These are phyloP conservation scores for Calycina herbarum DNA, from an alignment of 2,329 filamentous ascomycete species.

Conservation along the genomic window DNA sequence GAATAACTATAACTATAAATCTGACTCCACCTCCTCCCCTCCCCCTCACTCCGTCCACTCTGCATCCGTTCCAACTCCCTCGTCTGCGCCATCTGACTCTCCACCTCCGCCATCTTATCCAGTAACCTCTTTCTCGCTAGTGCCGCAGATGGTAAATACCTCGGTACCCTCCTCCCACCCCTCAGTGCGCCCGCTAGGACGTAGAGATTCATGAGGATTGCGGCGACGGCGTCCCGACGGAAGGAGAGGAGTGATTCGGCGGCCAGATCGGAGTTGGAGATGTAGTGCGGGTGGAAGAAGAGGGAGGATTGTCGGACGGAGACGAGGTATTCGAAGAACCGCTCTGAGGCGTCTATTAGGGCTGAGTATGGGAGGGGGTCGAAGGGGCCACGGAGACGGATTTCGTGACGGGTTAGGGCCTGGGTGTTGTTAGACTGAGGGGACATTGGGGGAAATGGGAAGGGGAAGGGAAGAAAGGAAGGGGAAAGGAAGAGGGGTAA, in stretches of 20 bases:
- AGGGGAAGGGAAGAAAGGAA: not conserved
- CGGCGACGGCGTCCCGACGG: constrained; percentile 57
- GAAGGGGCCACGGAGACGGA: constrained; percentile 58
- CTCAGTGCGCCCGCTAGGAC: constrained; percentile 56
- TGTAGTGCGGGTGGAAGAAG: constrained; percentile 55
- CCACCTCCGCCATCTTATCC: constrained; percentile 50
- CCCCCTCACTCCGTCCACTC: constrained; percentile 25
- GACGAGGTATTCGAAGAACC: constrained; percentile 60
- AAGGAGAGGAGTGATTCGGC: constrained; percentile 50
- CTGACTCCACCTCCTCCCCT: constrained; percentile 52
- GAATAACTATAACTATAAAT: constrained; percentile 58
- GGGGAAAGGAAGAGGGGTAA: not conserved
- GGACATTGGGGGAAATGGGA: not conserved
- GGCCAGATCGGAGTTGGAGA: constrained; percentile 51
- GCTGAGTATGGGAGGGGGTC: constrained; percentile 56
- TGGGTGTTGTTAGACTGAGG: constrained; percentile 13
- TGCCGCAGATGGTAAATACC: constrained; percentile 57
- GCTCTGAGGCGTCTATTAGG: constrained; percentile 55
- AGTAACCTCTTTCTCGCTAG: constrained; percentile 53
- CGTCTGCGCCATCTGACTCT: constrained; percentile 34
- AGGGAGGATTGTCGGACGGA: constrained; percentile 57
- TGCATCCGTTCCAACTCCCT: constrained; percentile 11
- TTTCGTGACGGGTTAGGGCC: constrained; percentile 58
- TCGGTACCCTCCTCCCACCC: constrained; percentile 49
- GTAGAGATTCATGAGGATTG: constrained; percentile 58